Percentiles rank a stretch among this genome's conserved stretches.
Conservation (phyloP, 768 basidiomycete species). For the Lactarius psammicola region DNA sequence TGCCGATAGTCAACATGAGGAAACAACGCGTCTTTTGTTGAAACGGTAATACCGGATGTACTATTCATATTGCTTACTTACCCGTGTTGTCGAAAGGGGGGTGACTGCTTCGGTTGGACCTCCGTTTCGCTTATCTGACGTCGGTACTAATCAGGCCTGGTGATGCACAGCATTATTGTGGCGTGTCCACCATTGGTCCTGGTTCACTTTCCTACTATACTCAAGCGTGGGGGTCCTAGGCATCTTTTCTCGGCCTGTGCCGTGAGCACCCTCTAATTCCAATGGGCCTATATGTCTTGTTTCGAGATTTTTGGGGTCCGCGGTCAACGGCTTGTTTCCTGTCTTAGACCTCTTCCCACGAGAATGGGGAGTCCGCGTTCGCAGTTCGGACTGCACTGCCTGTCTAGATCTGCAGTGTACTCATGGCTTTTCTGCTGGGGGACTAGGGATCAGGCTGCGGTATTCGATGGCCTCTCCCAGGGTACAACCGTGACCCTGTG, state of each 20-base stretch:
- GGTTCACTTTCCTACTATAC: not conserved
- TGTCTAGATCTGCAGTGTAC: not conserved
- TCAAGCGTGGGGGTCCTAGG: not conserved
- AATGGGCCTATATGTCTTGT: not conserved
- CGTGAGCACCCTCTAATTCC: not conserved
- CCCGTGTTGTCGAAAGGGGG: not conserved
- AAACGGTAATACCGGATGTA: not conserved
- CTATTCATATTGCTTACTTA: not conserved
- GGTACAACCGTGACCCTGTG: not conserved
- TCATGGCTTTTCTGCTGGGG: not conserved
- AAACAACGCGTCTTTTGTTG: not conserved
- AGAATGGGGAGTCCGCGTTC: not conserved
- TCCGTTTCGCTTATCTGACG: not conserved
- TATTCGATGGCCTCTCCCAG: not conserved
- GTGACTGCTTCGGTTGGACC: not conserved
- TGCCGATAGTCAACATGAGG: not conserved
- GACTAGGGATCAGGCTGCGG: not conserved
- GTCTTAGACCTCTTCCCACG: not conserved
- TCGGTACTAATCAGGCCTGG: not conserved
- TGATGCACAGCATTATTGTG: not conserved
- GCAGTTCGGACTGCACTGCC: not conserved
- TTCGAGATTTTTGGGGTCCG: not conserved
- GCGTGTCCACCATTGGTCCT: not conserved
- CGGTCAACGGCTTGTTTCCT: not conserved
- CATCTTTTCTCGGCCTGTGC: not conserved